A percentile compares a stretch with the other conserved stretches of the same genome.
Evolutionary conservation across 441 rosid genomes (phyloP).

Genomic region (Brassica hybrid): DNA sequence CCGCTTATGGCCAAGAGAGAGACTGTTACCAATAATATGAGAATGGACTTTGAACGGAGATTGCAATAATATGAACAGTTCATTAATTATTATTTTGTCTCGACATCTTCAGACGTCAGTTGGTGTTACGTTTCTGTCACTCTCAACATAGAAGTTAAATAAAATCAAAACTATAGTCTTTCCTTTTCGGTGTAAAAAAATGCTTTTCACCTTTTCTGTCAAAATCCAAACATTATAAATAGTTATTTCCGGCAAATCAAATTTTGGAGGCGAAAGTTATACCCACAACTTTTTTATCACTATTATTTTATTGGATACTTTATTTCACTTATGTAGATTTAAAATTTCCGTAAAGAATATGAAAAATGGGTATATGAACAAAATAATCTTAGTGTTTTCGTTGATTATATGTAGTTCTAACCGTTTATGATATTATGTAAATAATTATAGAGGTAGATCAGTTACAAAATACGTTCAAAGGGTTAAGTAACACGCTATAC

Average conservation of each 20-base stretch:
- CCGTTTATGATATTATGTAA: not conserved
- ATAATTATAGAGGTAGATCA: not conserved
- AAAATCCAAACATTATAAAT: too few species aligned
- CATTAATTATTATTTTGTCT: constrained; percentile 8
- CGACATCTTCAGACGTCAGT: not conserved
- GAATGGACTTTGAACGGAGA: too few species aligned
- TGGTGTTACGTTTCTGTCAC: not conserved
- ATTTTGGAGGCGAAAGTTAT: too few species aligned
- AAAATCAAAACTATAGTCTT: not conserved
- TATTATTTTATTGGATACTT: too few species aligned
- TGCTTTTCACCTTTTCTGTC: too few species aligned
- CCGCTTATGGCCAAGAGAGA: not conserved
- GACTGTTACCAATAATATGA: not conserved
- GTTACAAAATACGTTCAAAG: not conserved
- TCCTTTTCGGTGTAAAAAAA: too few species aligned
- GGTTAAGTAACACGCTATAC: too few species aligned
- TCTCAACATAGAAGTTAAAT: not conserved
- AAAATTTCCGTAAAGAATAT: not conserved
- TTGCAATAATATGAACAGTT: too few species aligned
- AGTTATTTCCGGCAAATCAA: too few species aligned
- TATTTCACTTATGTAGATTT: not conserved
- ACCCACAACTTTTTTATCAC: too few species aligned
- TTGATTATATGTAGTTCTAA: not conserved
- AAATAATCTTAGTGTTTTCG: not conserved
- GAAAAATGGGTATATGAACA: not conserved